Base-by-base conservation (phyloP, 495 filamentous ascomycete genomes). In the Podospora pseudoanserina region DNA sequence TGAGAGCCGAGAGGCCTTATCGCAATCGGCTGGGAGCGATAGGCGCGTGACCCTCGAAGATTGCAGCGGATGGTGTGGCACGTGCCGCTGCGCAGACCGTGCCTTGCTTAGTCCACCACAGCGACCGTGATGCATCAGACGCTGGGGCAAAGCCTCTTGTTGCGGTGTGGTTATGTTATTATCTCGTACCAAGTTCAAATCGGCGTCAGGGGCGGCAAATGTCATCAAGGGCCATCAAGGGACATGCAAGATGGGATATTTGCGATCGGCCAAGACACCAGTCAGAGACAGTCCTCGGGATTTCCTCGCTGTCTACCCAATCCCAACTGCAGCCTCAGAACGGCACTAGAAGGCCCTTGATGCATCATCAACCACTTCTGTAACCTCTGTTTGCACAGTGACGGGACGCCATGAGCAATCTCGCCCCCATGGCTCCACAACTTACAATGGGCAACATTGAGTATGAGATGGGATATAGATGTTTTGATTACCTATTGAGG, bases 21-120 rank as follows among this genome's bases (percentile, higher is more conserved):
- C 72, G 72, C 70, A 69, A 69, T 71, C 68, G 68, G 67, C 49
- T 65, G 66, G 68, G 28, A 63, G 68, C 69, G 74, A 75, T 76
- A 75, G 69, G 71, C 74, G 74, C 72, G 75, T 76, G 75, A 76
- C 72, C 74, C 70, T 62, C 73, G 72, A 67, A 73, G 70, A 70
- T 68, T 76, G 70, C 67, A 57, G 62, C 16, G 13, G 60, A 19
- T 34, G 60, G 32, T 57, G 56, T 19, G 68, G 74, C 75, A 77
- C 75, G 75, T 77, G 75, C 75, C 71, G 64, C 53, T 49, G 7
- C 7, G 39, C 39, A 49, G 39, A 49, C 39, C 39, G 39, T 49
- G 39, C 39, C 39, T 49, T 58, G 19, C 18, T 58, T 58, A 27
- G n/a, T 20, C 56, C n/a, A 58, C 19, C 56, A 58, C 56, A 58